phyloP scores from a whole-genome alignment of 345 rosid genomes.

The Eucalyptus marginata region DNA sequence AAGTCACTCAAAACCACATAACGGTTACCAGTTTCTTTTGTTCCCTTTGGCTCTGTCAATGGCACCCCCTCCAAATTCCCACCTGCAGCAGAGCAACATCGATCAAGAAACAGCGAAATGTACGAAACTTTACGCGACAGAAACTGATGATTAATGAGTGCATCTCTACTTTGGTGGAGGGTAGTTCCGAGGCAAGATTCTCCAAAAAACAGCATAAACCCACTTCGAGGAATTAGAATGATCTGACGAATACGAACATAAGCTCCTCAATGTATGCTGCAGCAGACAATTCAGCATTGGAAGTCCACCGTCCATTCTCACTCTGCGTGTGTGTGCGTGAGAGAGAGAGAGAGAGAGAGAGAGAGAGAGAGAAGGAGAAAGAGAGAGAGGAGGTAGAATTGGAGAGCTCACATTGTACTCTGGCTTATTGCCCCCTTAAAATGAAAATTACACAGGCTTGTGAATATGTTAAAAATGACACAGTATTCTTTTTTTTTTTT shows the following conservation, averaged over 20 bases:
- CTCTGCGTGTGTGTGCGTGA: background rate
- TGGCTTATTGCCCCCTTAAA: background rate
- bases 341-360: background rate
- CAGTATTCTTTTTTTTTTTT: background rate
- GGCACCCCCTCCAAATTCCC: slow-evolving; percentile 58
- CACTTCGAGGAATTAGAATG: slow-evolving; percentile 51
- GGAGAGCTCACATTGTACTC: background rate
- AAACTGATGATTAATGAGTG: background rate
- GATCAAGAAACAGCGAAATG: background rate
- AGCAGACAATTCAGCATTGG: slow-evolving; percentile 59
- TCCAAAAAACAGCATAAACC: slow-evolving; percentile 77
- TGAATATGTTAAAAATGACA: background rate
- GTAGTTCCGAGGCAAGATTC: slow-evolving; percentile 65
- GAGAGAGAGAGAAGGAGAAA: background rate
- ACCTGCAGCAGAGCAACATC: slow-evolving; percentile 27
- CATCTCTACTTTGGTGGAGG: slow-evolving; percentile 62
- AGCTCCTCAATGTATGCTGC: slow-evolving; percentile 43
- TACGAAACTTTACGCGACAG: background rate
- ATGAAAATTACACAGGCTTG: background rate
- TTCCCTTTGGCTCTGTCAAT: slow-evolving; percentile 65
- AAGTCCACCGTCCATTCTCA: slow-evolving; percentile 46
- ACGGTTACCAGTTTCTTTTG: slow-evolving; percentile 55
- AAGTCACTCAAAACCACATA: background rate
- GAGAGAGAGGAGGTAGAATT: background rate
- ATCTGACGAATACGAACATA: slow-evolving; percentile 27